Conservation (phyloP, 768 basidiomycete genomes). For the Mycena galericulata region DNA sequence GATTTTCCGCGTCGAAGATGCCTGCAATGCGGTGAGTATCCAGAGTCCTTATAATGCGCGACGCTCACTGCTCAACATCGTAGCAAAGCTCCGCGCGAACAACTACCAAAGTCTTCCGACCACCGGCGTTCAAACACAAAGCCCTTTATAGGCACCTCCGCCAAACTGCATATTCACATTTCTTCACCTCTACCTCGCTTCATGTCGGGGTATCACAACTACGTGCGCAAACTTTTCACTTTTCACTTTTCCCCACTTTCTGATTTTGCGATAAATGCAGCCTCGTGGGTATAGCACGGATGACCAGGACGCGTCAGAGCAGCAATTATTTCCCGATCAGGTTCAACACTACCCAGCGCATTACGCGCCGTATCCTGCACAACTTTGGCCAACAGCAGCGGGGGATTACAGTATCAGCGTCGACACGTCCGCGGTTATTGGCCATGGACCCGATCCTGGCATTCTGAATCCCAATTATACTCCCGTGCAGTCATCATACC, state of each 20-base stretch:
- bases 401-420: constrained; percentile 29
- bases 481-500: constrained; percentile 22
- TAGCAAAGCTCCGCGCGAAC: constrained; percentile 24
- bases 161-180: constrained; percentile 34
- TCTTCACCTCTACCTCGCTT: constrained; percentile 31
- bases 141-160: constrained; percentile 31
- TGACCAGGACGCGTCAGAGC: constrained; percentile 22
- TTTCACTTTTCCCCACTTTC: not conserved
- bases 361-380: constrained; percentile 25
- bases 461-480: constrained; percentile 21
- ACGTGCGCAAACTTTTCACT: constrained; percentile 29
- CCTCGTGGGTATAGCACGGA: constrained; percentile 24
- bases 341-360: constrained; percentile 18
- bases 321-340: constrained; percentile 23
- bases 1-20: constrained; percentile 24
- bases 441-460: constrained; percentile 12
- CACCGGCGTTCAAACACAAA: constrained; percentile 7
- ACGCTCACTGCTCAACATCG: constrained; percentile 22
- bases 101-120: not conserved
- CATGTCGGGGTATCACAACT: constrained; percentile 37
- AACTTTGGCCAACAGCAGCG: constrained; percentile 17
- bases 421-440: constrained; percentile 25
- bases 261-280: constrained; percentile 22
- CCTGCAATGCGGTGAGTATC: constrained; percentile 28
- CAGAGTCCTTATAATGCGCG: constrained; percentile 27